Conservation (phyloP, 1,284 basidiomycete genomes). For the Ceratobasidium sp. region DNA sequence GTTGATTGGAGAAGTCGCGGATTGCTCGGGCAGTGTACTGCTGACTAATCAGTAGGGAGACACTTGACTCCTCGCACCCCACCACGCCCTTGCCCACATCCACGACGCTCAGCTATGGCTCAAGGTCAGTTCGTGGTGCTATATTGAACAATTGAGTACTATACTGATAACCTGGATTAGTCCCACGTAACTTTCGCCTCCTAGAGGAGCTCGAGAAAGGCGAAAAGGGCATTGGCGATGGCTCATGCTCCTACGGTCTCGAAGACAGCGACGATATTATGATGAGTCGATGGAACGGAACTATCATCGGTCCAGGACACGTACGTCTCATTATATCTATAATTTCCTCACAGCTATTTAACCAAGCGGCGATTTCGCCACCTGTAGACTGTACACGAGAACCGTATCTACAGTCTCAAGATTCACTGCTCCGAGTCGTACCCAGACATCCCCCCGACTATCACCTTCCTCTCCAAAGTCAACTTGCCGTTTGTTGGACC, state of each 20-base stretch:
- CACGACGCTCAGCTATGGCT: slow-evolving; percentile 65
- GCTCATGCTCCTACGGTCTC: slow-evolving; percentile 95
- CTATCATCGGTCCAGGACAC: slow-evolving; percentile 98
- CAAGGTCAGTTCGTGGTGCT: slow-evolving; percentile 63
- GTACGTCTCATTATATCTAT: slow-evolving; percentile 64
- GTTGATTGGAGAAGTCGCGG: neutral
- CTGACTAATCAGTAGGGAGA: slow-evolving; percentile 21
- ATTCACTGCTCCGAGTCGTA: slow-evolving; percentile 89
- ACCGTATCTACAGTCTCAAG: slow-evolving; percentile 96
- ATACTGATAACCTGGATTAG: slow-evolving; percentile 62
- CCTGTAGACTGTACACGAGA: slow-evolving; percentile 92
- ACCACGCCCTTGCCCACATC: slow-evolving; percentile 47
- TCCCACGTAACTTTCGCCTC: slow-evolving; percentile 96
- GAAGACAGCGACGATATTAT: slow-evolving; percentile 93
- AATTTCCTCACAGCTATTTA: neutral
- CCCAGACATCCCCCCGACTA: slow-evolving; percentile 83
- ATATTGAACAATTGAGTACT: neutral
- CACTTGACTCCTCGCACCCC: slow-evolving; percentile 16
- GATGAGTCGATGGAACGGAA: slow-evolving; percentile 99
- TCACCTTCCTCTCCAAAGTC: slow-evolving; percentile 90
- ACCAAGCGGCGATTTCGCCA: slow-evolving; percentile 45
- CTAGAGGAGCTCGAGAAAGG: slow-evolving; percentile 99
- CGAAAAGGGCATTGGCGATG: slow-evolving; percentile 99
- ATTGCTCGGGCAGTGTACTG: slow-evolving; percentile 21
- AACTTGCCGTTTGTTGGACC: slow-evolving; percentile 95